These are phyloP conservation scores for Protomyces pachydermus DNA, from an alignment of 1,139 yeast species.

Conservation along the genomic window DNA sequence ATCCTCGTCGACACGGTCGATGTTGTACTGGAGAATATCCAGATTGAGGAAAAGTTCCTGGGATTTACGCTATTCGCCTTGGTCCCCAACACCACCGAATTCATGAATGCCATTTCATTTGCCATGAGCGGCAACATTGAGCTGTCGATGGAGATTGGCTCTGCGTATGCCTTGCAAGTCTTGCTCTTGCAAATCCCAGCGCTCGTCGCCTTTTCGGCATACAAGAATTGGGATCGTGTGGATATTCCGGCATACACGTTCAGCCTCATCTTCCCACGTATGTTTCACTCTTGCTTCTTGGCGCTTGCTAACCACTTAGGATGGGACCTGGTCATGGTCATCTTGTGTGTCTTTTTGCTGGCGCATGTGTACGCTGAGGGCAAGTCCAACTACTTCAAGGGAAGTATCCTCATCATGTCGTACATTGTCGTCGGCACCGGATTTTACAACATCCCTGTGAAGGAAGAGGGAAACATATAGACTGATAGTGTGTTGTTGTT, in stretches of 20 bases:
- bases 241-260: constrained; percentile 34
- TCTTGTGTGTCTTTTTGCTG: constrained; percentile 80
- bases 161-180: constrained; percentile 96
- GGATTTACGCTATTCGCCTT: constrained; percentile 93
- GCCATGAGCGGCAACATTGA: constrained; percentile 96
- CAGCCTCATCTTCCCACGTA: constrained; percentile 74
- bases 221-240: constrained; percentile 39
- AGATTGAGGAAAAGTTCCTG: constrained; percentile 80
- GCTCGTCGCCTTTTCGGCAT: constrained; percentile 70
- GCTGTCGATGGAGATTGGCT: constrained; percentile 90
- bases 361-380: constrained; percentile 96
- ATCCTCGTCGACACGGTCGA: constrained; percentile 92
- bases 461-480: constrained; percentile 13
- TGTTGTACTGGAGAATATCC: constrained; percentile 67
- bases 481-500: background rate
- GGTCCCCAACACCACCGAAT: constrained; percentile 96
- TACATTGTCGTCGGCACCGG: constrained; percentile 76
- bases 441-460: constrained; percentile 46
- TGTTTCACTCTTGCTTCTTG: background rate
- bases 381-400: constrained; percentile 85
- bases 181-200: constrained; percentile 91
- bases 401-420: constrained; percentile 76
- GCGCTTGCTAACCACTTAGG: background rate
- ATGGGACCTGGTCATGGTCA: constrained; percentile 88
- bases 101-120: constrained; percentile 91